A percentile compares a stretch with the other conserved stretches of the same genome.
phyloP scores from a whole-genome alignment of 2,329 filamentous ascomycete genomes.

The Beauveria australis region DNA sequence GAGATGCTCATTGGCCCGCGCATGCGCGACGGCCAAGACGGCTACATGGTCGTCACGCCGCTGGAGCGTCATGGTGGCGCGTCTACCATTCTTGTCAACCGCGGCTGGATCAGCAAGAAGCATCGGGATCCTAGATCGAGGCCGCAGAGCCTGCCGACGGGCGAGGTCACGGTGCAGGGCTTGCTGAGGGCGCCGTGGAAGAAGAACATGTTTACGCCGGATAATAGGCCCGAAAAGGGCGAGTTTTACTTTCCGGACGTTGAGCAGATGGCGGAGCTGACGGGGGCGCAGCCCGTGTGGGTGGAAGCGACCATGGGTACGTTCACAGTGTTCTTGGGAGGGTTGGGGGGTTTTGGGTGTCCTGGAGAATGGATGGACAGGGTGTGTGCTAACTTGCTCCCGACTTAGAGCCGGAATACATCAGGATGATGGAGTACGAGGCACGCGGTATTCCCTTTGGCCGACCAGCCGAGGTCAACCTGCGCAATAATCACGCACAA shows the following conservation, averaged over 20 bases:
- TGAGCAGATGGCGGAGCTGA: conserved; percentile 75
- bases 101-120: conserved; percentile 85
- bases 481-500: conserved; percentile 94
- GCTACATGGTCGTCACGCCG: conserved; percentile 86
- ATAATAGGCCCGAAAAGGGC: conserved; percentile 72
- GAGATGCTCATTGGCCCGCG: conserved; percentile 96
- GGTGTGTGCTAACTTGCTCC: conserved; percentile 10
- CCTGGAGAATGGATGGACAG: background rate
- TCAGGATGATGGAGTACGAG: conserved; percentile 67
- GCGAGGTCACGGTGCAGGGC: conserved; percentile 72
- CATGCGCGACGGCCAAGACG: conserved; percentile 80
- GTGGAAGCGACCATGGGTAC: conserved; percentile 91
- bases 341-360: background rate
- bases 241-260: conserved; percentile 97
- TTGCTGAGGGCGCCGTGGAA: conserved; percentile 84
- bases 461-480: conserved; percentile 77
- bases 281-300: conserved; percentile 83
- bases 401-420: conserved; percentile 61
- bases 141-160: conserved; percentile 56
- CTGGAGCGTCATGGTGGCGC: conserved; percentile 57
- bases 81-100: conserved; percentile 74
- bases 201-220: conserved; percentile 96
- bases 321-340: conserved; percentile 9
- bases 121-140: conserved; percentile 58
- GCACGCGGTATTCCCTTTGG: conserved; percentile 83